Base-by-base conservation (phyloP, 208 protist genomes). In the Trypanosoma vivax region DNA sequence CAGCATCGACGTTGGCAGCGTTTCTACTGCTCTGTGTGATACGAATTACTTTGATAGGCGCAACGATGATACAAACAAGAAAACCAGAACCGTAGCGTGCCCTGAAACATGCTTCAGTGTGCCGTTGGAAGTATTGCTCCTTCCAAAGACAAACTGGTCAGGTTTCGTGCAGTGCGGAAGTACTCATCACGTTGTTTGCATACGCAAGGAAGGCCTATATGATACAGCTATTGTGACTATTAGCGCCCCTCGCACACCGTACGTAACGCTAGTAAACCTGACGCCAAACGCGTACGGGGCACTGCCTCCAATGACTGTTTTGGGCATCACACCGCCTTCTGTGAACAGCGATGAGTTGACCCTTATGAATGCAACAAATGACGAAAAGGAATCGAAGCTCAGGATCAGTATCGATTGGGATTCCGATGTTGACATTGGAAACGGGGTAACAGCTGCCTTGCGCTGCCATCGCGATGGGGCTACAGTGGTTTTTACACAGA, bases 261-360 rank as follows among this genome's bases (percentile, higher is more conserved):
- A 63, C n/a, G 39, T 86, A 27, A 72, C 50, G 41, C 51, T 86
- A 4, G 71, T 86, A 28, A 86, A 86, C 43, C 38, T 73, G 33
- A 76, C 78, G 0, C 51, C 28, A 11, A 21, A 55, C 24, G 16
- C 0, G 13, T 86, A 79, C 59, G 52, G 64, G 28, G 60, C 61
- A 7, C 48, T 82, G n/a, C 38, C 21, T 6, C 18, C 62, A 50
- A 66, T 70, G 51, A 30, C 30, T 10, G 18, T 57, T 9, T 43
- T 16, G n/a, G 50, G 35, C 6, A 51, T 16, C 48, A 57, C 39
- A 21, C 55, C 47, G 18, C 30, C 25, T 3, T 63, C 35, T 24
- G n/a, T 42, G 5, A 62, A 56, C 7, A 27, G 34, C 43, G 60
- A 57, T 38, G 60, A 71, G 34, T 30, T 78, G 1, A 28, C 72